Conservation (phyloP, 805 yeast genomes). For the Saccharomycopsis sp. region DNA sequence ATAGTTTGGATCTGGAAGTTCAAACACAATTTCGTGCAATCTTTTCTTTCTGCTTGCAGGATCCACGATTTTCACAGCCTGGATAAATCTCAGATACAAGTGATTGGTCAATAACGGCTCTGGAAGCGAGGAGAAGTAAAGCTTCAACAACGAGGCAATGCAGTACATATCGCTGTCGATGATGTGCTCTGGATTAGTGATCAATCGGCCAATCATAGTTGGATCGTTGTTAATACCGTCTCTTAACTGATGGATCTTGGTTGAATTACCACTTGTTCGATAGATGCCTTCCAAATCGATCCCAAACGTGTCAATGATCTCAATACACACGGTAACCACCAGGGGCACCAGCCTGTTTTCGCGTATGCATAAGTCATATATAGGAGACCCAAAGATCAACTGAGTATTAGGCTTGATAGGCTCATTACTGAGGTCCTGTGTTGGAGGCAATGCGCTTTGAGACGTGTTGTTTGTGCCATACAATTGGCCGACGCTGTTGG, state of each 20-base stretch:
- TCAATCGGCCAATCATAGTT: slow-evolving; percentile 44
- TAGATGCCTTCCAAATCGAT: slow-evolving; percentile 83
- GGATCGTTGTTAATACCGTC: slow-evolving; percentile 73
- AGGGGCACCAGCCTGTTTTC: slow-evolving; percentile 92
- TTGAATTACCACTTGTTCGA: slow-evolving; percentile 72
- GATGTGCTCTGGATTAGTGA: slow-evolving; percentile 47
- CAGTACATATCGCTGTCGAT: slow-evolving; percentile 78
- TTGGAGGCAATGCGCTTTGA: slow-evolving; percentile 16
- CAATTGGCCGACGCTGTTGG: background rate
- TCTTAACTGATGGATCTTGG: slow-evolving; percentile 65
- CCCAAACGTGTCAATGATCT: slow-evolving; percentile 80
- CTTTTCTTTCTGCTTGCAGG: slow-evolving; percentile 57
- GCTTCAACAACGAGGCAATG: slow-evolving; percentile 81
- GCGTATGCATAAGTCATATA: slow-evolving; percentile 67
- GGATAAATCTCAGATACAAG: slow-evolving; percentile 54
- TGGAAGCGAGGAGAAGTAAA: slow-evolving; percentile 78
- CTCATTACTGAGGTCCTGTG: slow-evolving; percentile 10
- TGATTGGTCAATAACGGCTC: slow-evolving; percentile 74
- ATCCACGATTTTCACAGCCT: slow-evolving; percentile 63
- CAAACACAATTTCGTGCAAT: slow-evolving; percentile 81
- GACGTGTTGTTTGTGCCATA: background rate
- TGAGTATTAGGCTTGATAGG: slow-evolving; percentile 5
- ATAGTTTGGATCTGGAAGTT: slow-evolving; percentile 90
- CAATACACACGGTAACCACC: slow-evolving; percentile 82
- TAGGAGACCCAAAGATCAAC: slow-evolving; percentile 70